A percentile compares a stretch with the other conserved stretches of the same genome.
These are phyloP conservation scores for Plantago elongata DNA, from an alignment of 257 asterid genomes.

Conservation along the genomic window DNA sequence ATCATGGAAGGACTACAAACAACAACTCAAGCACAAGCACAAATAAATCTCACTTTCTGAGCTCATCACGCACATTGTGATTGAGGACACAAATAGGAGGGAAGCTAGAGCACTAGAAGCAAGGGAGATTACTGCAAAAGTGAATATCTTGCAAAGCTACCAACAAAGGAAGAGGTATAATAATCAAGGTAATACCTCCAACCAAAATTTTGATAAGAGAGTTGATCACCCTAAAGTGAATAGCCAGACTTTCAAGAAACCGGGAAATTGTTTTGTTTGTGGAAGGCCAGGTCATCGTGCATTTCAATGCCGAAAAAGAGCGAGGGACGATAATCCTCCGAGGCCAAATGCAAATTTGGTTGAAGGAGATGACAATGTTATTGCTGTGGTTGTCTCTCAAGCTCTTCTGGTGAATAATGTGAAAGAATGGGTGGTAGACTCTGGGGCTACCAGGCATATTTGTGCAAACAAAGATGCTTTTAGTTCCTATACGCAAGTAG, in stretches of 20 bases:
- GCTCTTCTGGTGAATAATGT: background rate
- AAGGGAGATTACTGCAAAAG: background rate
- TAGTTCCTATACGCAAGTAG: background rate
- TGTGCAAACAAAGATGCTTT: background rate
- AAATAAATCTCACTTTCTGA: no score
- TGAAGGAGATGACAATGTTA: constrained; percentile 1
- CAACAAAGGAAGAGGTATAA: background rate
- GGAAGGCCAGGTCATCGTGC: background rate
- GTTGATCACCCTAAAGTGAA: background rate
- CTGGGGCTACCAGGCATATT: background rate
- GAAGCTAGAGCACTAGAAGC: background rate
- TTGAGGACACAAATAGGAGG: background rate
- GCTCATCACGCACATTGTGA: no score
- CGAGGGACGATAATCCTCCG: background rate
- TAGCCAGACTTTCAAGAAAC: background rate
- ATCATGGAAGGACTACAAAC: background rate
- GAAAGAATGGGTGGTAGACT: background rate
- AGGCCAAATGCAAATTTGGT: constrained; percentile 2
- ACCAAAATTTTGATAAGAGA: background rate
- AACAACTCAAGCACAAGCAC: no score
- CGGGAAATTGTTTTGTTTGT: background rate
- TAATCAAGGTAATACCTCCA: background rate
- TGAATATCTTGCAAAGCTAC: background rate
- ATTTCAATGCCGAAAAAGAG: background rate
- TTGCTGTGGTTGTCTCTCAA: background rate